These are phyloP conservation scores for Dendrocalamus sinicus DNA, from an alignment of 176 grass and related monocot genomes.

Conservation along the genomic window DNA sequence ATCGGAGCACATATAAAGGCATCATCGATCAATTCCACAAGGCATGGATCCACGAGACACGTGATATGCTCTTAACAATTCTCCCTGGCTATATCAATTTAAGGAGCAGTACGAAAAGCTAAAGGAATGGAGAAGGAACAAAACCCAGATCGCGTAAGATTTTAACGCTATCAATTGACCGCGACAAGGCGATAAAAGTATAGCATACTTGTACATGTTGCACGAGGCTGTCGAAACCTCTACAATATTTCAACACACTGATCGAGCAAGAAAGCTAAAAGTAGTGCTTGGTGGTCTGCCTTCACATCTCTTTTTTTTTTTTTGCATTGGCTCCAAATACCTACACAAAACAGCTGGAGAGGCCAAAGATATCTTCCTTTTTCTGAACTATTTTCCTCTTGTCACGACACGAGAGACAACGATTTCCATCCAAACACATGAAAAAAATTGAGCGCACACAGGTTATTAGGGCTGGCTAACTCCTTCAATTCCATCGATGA, in stretches of 20 bases:
- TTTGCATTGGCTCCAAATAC: neutral
- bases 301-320: conserved; percentile 32
- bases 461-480: neutral
- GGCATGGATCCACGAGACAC: neutral
- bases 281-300: conserved; percentile 14
- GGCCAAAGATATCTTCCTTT: conserved; percentile 38
- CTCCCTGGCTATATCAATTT: neutral
- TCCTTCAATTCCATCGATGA: neutral
- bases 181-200: conserved; percentile 54
- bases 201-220: conserved; percentile 20
- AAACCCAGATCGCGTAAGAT: conserved; percentile 47
- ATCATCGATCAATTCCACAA: neutral
- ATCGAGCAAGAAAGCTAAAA: neutral
- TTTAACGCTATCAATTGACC: conserved; percentile 33
- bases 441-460: neutral
- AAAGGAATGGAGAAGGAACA: conserved; percentile 40
- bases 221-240: conserved; percentile 13
- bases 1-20: neutral
- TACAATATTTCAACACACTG: conserved; percentile 35
- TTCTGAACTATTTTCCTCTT: conserved; percentile 33
- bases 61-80: neutral
- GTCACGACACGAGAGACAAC: conserved; percentile 53
- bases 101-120: conserved; percentile 6
- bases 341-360: conserved; percentile 47
- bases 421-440: conserved; percentile 39